A percentile compares a stretch with the other conserved stretches of the same genome.
These are phyloP conservation scores for Thermochaetoides thermophila DNA, from an alignment of 495 filamentous ascomycete species.

Conservation along the genomic window DNA sequence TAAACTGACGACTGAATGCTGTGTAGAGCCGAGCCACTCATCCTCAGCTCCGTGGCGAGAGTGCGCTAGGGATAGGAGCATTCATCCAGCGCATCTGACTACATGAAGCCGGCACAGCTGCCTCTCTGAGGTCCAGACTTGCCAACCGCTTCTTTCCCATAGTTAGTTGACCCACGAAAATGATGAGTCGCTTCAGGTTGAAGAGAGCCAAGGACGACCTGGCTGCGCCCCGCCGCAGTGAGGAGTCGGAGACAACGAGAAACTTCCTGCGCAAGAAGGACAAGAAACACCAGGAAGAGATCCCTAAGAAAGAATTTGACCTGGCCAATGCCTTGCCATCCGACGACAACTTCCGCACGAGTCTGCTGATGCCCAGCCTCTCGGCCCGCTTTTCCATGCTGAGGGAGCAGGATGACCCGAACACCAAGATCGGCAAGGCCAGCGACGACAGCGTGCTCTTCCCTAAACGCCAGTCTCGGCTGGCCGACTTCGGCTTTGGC, in stretches of 20 bases:
- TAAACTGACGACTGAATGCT: too few relatives aligned
- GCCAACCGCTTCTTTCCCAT: too few relatives aligned
- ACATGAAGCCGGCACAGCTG: too few relatives aligned
- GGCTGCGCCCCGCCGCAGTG: slow-evolving; percentile 30
- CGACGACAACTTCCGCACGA: slow-evolving; percentile 88
- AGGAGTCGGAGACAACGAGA: slow-evolving; percentile 34
- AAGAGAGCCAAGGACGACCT: slow-evolving; percentile 49
- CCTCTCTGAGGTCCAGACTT: too few relatives aligned
- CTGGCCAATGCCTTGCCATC: slow-evolving; percentile 61
- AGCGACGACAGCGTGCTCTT: slow-evolving; percentile 86
- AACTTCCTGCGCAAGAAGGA: slow-evolving; percentile 36
- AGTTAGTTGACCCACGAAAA: too few relatives aligned
- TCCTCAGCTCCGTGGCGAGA: too few relatives aligned
- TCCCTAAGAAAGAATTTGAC: slow-evolving; percentile 53
- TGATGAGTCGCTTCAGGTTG: slow-evolving; percentile 69
- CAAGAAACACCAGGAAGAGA: slow-evolving; percentile 42
- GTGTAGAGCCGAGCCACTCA: too few relatives aligned
- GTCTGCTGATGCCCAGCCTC: slow-evolving; percentile 85
- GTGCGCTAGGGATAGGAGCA: too few relatives aligned
- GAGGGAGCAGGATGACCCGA: slow-evolving; percentile 81
- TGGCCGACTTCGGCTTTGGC: slow-evolving; percentile 39
- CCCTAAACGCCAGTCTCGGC: slow-evolving; percentile 60
- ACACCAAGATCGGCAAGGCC: slow-evolving; percentile 75
- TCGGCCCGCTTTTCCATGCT: slow-evolving; percentile 96
- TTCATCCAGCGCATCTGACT: too few relatives aligned